phyloP scores from a whole-genome alignment of 768 basidiomycete species.

The Coprinellus aureogranulatus region DNA sequence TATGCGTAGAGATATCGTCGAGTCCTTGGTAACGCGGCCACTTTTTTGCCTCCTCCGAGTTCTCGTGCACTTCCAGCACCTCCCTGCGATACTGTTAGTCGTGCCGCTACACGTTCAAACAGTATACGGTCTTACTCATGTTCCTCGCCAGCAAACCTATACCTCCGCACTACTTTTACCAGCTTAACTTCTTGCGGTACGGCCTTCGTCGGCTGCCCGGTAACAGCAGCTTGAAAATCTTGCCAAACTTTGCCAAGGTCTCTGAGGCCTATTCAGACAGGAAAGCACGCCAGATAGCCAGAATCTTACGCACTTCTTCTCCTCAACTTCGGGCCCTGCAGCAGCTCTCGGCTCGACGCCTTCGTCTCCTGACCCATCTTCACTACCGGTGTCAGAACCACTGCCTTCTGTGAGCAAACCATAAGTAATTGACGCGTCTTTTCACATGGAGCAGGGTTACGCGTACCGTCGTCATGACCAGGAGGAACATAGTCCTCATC shows the following conservation, averaged over 20 bases:
- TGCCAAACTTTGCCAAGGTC: conserved; percentile 65
- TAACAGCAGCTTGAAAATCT: conserved; percentile 64
- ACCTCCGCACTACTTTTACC: conserved; percentile 68
- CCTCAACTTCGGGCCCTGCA: conserved; percentile 37
- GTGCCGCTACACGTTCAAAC: conserved; percentile 32
- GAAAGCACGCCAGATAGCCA: background rate
- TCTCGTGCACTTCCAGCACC: conserved; percentile 67
- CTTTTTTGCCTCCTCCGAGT: conserved; percentile 70
- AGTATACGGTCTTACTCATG: no score
- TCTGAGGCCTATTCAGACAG: conserved; percentile 31
- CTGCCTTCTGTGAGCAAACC: background rate
- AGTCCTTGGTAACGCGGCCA: conserved; percentile 52
- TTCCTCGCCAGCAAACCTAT: conserved; percentile 75
- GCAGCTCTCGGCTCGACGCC: conserved; percentile 7
- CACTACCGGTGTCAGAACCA: conserved; percentile 18
- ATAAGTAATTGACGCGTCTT: background rate
- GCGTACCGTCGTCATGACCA: conserved; percentile 33
- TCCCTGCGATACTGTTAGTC: no score
- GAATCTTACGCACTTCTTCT: conserved; percentile 41
- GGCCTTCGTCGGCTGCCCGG: conserved; percentile 20
- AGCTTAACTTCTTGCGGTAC: conserved; percentile 31
- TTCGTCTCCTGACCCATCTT: conserved; percentile 1
- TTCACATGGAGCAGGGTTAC: background rate
- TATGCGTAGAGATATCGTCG: no score
- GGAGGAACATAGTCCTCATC: conserved; percentile 70